Conservation (phyloP, 305 asterid species). For the Fraxinus angustifolia region DNA sequence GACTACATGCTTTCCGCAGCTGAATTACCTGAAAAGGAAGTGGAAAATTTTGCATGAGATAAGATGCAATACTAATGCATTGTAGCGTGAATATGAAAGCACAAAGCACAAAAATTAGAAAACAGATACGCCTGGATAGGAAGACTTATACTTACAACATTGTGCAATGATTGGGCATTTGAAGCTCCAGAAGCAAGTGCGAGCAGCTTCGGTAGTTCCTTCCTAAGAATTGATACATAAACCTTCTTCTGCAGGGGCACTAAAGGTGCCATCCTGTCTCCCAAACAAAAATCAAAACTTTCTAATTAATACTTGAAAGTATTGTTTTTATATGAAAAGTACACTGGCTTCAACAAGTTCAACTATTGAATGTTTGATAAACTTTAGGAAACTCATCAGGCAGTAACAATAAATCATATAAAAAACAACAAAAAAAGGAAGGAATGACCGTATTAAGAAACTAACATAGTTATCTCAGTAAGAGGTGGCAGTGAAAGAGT, state of each 20-base stretch:
- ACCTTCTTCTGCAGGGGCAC: conserved; percentile 78
- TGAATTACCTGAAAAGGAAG: conserved; percentile 72
- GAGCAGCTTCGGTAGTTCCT: conserved; percentile 79
- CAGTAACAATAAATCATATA: conserved; percentile 20
- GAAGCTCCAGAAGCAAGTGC: conserved; percentile 80
- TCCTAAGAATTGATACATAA: conserved; percentile 77
- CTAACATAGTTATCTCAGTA: conserved; percentile 87
- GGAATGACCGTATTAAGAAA: conserved; percentile 24
- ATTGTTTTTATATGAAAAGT: neutral
- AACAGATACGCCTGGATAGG: neutral
- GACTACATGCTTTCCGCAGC: conserved; percentile 95
- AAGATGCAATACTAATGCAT: conserved; percentile 18
- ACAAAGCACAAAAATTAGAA: conserved; percentile 5
- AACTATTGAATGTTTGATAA: conserved; percentile 6
- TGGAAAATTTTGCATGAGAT: conserved; percentile 19
- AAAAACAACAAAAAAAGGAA: no score
- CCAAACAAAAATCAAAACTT: conserved; percentile 9
- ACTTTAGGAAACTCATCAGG: conserved; percentile 15
- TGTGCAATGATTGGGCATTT: conserved; percentile 66
- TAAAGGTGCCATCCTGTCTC: conserved; percentile 74
- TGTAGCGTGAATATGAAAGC: conserved; percentile 1
- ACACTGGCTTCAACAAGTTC: conserved; percentile 18
- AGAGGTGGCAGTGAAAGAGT: conserved; percentile 74
- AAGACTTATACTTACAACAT: conserved; percentile 56
- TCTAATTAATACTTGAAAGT: conserved; percentile 1